Evolutionary conservation across 495 filamentous ascomycete species (phyloP), one percentile per base, ranked within the genome.

Genomic region (Rusavskia elegans): DNA sequence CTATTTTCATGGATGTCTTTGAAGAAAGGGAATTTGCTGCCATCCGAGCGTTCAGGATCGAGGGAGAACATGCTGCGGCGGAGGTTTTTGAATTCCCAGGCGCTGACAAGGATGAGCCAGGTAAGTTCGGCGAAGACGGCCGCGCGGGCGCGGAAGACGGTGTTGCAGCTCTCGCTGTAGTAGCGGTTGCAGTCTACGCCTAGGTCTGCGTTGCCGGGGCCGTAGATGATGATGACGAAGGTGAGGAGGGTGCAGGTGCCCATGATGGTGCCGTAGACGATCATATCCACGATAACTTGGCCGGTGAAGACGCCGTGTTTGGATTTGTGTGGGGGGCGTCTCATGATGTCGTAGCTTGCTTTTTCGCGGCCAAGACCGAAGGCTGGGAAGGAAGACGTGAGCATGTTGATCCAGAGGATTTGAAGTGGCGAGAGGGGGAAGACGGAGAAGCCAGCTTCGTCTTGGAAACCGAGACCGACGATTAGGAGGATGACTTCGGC

Each of bases 331-430:
- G 84, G 84, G 14, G 83, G 82, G 40, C 81, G 81, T 45, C 72
- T 71, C 80, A 87, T 82, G 45, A 87, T 75, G 52, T 84, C 79
- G 7, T 71, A 69, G 10, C 75, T 76, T 3, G 83, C 82, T 39
- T 75, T 70, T 63, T 87, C 84, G 10, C 82, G 76, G 5, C 84
- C 82, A 6, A 89, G 76, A 5, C 84, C 84, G 55, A 89, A 79
- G 45, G 83, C 84, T 0, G 84, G 78, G 61, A 87, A 79, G 2
- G 78, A 82, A 17, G 82, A 86, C 1, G 84, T 88, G 30, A 86
- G 64, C 68, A 88, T 80, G 64, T 85, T 89, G 56, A 85, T 80
- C 83, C 83, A 87, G 32, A 89, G 67, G 51, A 87, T 85, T 51
- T 87, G 77, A 6, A 89, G 70, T 20, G 84, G 84, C 3, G 81